A percentile compares a stretch with the other conserved stretches of the same genome.
These are phyloP conservation scores for Pneumocystis canis DNA, from an alignment of 1,139 yeast genomes.

Conservation along the genomic window DNA sequence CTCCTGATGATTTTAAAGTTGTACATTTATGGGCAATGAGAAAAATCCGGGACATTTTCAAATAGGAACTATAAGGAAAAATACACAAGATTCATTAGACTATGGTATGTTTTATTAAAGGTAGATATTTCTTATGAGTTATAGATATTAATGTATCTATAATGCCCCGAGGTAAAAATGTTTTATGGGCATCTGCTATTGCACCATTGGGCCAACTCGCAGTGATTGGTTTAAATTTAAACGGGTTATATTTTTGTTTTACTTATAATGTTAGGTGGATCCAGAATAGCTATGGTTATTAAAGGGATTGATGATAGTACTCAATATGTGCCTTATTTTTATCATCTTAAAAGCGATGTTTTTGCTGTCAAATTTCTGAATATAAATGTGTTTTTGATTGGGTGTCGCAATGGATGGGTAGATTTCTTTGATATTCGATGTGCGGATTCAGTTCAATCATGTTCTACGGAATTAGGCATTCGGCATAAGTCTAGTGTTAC, in stretches of 20 bases:
- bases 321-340: neutral
- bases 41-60: neutral
- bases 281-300: neutral
- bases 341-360: constrained; percentile 7
- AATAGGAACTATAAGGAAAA: neutral
- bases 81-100: neutral
- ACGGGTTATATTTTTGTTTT: neutral
- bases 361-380: constrained; percentile 8
- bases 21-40: neutral
- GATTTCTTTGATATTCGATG: constrained; percentile 5
- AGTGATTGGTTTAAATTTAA: neutral
- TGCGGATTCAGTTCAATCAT: too few species aligned
- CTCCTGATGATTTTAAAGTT: neutral
- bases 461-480: neutral
- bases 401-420: constrained; percentile 8
- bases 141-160: neutral
- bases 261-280: neutral
- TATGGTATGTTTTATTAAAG: neutral
- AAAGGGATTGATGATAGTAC: neutral
- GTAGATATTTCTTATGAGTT: neutral
- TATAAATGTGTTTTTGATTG: constrained; percentile 3
- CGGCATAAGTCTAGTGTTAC: constrained; percentile 2
- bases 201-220: neutral
- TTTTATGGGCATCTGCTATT: constrained; percentile 2
- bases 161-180: neutral